Conservation (phyloP, 2,329 filamentous ascomycete species). For the Fusarium torulosum region DNA sequence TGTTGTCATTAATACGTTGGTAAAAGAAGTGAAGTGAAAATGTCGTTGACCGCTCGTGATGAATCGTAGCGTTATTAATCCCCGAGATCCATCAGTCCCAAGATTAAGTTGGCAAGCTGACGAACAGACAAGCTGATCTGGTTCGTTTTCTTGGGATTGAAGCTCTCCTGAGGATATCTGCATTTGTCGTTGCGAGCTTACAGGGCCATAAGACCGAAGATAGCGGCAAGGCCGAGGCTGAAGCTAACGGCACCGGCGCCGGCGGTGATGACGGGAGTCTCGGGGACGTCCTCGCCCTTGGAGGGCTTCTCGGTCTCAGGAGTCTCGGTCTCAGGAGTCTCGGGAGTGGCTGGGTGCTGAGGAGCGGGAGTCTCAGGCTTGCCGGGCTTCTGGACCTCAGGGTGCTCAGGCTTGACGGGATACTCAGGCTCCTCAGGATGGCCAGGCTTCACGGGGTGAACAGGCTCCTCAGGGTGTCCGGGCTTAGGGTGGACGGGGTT, state of each 20-base stretch:
- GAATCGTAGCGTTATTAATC: conserved; percentile 19
- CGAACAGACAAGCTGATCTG: conserved; percentile 13
- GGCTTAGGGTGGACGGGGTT: conserved; percentile 10
- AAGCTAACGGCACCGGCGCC: conserved; percentile 45
- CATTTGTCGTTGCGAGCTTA: conserved; percentile 37
- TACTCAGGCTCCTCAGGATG: background rate
- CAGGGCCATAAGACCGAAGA: conserved; percentile 49
- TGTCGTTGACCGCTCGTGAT: conserved; percentile 34
- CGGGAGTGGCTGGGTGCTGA: conserved; percentile 7
- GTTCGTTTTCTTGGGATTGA: conserved; percentile 5
- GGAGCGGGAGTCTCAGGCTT: conserved; percentile 11
- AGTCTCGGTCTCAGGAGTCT: background rate
- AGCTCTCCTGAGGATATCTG: background rate
- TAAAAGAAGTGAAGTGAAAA: conserved; percentile 24
- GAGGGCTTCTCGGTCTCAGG: conserved; percentile 10
- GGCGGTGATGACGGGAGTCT: conserved; percentile 43
- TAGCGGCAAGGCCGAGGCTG: conserved; percentile 50
- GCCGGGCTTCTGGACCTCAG: conserved; percentile 4
- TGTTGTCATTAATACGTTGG: conserved; percentile 40
- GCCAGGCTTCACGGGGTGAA: background rate
- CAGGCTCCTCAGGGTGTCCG: background rate
- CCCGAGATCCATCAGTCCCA: conserved; percentile 1
- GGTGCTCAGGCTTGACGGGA: conserved; percentile 1
- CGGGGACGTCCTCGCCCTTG: conserved; percentile 24
- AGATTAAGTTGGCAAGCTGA: background rate